These are phyloP conservation scores for Scopulariopsis brevicaulis DNA, from an alignment of 2,329 filamentous ascomycete species.

Conservation along the genomic window DNA sequence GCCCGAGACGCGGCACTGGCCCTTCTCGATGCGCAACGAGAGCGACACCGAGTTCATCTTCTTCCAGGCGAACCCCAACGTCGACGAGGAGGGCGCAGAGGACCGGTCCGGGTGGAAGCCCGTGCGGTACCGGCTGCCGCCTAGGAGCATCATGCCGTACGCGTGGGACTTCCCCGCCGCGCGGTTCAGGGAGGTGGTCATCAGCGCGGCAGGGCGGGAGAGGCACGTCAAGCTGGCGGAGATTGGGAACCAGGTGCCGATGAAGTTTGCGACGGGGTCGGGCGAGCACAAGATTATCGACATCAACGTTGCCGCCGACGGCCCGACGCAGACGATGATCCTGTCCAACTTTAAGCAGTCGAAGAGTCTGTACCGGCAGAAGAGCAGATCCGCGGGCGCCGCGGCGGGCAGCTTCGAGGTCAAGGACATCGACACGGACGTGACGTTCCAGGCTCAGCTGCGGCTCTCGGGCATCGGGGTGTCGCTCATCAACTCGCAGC, in stretches of 20 bases:
- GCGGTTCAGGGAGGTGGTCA: conserved; percentile 88
- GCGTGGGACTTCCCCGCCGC: conserved; percentile 98
- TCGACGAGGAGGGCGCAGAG: conserved; percentile 79
- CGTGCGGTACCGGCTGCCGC: conserved; percentile 82
- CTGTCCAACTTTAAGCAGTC: conserved; percentile 88
- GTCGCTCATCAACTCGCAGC: conserved; percentile 83
- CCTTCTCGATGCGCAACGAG: conserved; percentile 97
- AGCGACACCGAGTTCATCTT: conserved; percentile 96
- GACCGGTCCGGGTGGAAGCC: conserved; percentile 85
- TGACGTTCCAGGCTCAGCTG: conserved; percentile 82
- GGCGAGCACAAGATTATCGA: conserved; percentile 82
- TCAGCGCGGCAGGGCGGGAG: conserved; percentile 45
- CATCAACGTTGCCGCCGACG: conserved; percentile 89
- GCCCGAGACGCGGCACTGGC: conserved; percentile 90
- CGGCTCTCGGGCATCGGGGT: conserved; percentile 84
- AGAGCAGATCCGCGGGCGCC: conserved; percentile 1
- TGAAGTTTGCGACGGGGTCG: conserved; percentile 66
- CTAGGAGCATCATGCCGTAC: conserved; percentile 97
- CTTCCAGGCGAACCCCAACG: conserved; percentile 85
- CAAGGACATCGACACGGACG: conserved; percentile 78
- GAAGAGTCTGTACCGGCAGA: conserved; percentile 66
- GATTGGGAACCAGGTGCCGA: conserved; percentile 89
- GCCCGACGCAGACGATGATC: conserved; percentile 88
- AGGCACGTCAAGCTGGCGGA: conserved; percentile 90
- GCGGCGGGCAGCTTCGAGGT: conserved; percentile 57